Evolutionary conservation across 73 alveolate genomes (phyloP), one percentile per base, ranked within the genome.

Genomic region (Paramecium primaurelia): DNA sequence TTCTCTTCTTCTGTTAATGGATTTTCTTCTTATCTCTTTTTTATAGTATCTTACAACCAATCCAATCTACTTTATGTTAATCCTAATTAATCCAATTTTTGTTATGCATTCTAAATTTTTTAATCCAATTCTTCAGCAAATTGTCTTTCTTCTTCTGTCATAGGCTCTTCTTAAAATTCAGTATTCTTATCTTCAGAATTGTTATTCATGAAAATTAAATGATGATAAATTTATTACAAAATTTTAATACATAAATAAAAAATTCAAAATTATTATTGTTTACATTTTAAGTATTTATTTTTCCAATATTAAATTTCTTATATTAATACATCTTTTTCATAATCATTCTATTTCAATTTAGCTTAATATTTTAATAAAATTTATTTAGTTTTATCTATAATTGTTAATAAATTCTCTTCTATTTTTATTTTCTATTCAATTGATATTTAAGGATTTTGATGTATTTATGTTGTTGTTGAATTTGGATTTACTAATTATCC

Each of bases 401-500:
- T 40, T 4, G 9, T 5, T 38, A 16, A 22, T 16, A 73, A 40
- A 73, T 73, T 38, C 8, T 73, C 84, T 20, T 68, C 84, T 26
- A 68, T 34, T 54, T 54, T 64, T 5, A 32, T 64, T 73, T 73
- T 73, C 32, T 32, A 73, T 37, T 73, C 87, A 36, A 14, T 40
- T n/a, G 40, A 47, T 47, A 47, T 47, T 54, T 18, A 54, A 5
- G 84, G 40, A 28, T 68, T 68, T 14, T 68, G 40, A 22, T 73
- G 59, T 32, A 73, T 37, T 73, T 73, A 20, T 12, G 87, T 73
- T 0, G 87, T 73, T 32, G 87, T 73, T 16, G 87, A 73, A 26
- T 73, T 73, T 73, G 87, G 87, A 38, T 73, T 34, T 2, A 73
- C 34, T 3, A 73, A 73, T n/a, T 73, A n/a, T 37, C 87, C 87